These are phyloP conservation scores for Chlamydomonas schloesseri DNA, from an alignment of 139 green algal species.

Conservation along the genomic window DNA sequence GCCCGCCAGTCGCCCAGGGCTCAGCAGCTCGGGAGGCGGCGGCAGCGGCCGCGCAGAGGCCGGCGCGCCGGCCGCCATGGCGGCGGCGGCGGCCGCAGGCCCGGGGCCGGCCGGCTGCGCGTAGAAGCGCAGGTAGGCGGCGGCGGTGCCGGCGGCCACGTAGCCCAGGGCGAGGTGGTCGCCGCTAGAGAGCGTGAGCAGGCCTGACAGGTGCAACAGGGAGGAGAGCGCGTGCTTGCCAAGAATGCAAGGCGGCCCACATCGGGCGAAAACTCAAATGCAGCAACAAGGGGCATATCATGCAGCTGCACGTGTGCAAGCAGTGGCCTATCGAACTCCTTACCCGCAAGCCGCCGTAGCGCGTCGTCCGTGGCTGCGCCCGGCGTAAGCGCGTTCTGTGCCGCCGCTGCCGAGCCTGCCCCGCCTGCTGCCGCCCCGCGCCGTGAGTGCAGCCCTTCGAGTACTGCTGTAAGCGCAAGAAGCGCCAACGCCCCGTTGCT, in stretches of 20 bases:
- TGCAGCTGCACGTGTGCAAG: too few species aligned
- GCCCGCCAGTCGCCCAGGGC: constrained; percentile 40
- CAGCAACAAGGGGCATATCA: too few species aligned
- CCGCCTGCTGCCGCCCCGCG: not conserved
- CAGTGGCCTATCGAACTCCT: too few species aligned
- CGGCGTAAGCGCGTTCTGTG: constrained; percentile 42
- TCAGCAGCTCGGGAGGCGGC: constrained; percentile 62
- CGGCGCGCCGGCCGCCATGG: not conserved
- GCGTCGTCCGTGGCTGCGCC: constrained; percentile 53
- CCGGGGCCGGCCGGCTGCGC: constrained; percentile 17
- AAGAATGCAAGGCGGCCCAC: too few species aligned
- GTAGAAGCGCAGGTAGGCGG: constrained; percentile 58
- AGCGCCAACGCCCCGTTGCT: constrained; percentile 55
- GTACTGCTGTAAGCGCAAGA: constrained; percentile 60
- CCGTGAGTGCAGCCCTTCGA: constrained; percentile 45
- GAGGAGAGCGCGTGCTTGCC: not conserved
- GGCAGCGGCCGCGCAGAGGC: constrained; percentile 19
- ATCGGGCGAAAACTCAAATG: too few species aligned
- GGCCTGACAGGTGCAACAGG: not conserved
- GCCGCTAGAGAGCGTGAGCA: constrained; percentile 39
- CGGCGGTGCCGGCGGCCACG: constrained; percentile 52
- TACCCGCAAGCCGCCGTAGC: constrained; percentile 53
- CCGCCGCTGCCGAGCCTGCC: constrained; percentile 23
- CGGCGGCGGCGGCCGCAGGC: not conserved
- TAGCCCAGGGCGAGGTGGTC: constrained; percentile 49